Evolutionary conservation across 2,329 filamentous ascomycete species (phyloP).

Genomic region (Aspergillus pseudotamarii): DNA sequence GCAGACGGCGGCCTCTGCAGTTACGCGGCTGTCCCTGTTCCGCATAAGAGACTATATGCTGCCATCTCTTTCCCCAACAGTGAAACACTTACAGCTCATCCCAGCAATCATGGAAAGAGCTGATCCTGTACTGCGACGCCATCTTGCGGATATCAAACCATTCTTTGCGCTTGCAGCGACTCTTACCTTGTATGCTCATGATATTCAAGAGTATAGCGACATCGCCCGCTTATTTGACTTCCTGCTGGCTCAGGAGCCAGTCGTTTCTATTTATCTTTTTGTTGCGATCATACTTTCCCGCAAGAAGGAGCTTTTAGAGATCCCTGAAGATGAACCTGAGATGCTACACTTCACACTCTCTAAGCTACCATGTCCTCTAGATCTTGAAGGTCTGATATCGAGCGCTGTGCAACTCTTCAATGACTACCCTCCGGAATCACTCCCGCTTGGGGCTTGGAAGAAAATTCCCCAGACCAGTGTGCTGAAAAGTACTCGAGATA

Average conservation of each 20-base stretch:
- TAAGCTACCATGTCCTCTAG: constrained; percentile 78
- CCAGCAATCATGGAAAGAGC: constrained; percentile 75
- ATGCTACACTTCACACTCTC: constrained; percentile 88
- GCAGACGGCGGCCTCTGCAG: constrained; percentile 60
- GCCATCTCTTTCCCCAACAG: constrained; percentile 76
- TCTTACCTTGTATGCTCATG: constrained; percentile 94
- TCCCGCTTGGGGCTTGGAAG: constrained; percentile 68
- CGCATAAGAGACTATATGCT: constrained; percentile 98
- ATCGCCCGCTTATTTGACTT: constrained; percentile 93
- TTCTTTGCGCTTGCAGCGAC: constrained; percentile 94
- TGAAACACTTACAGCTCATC: constrained; percentile 83
- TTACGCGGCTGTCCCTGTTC: constrained; percentile 81
- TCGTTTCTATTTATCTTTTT: constrained; percentile 88
- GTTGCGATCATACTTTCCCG: constrained; percentile 82
- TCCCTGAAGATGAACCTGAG: constrained; percentile 80
- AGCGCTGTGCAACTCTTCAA: constrained; percentile 66
- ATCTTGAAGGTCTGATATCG: constrained; percentile 76
- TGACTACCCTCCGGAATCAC: constrained; percentile 68
- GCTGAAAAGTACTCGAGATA: constrained; percentile 75
- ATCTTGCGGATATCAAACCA: constrained; percentile 77
- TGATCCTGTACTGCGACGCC: constrained; percentile 71
- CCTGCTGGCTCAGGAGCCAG: constrained; percentile 82
- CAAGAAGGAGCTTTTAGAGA: constrained; percentile 80
- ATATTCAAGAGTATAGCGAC: constrained; percentile 84
- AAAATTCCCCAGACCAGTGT: constrained; percentile 75